These are phyloP conservation scores for Colletotrichum plurivorum DNA, from an alignment of 2,329 filamentous ascomycete species.

Conservation along the genomic window DNA sequence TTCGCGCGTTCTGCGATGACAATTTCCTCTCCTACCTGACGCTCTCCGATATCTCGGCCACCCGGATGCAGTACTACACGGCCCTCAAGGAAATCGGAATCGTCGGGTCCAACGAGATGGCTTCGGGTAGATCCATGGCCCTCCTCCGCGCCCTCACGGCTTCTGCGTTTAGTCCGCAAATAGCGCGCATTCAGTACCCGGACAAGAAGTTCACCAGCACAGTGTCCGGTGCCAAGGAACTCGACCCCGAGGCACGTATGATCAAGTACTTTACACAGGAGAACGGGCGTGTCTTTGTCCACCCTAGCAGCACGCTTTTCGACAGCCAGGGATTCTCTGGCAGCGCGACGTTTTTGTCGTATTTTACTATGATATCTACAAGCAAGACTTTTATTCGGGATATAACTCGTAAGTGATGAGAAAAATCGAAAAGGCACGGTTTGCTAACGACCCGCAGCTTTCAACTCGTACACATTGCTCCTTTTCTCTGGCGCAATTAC, in stretches of 20 bases:
- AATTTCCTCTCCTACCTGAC: conserved; percentile 90
- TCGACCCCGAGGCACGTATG: conserved; percentile 91
- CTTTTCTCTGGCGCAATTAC: conserved; percentile 89
- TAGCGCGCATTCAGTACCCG: conserved; percentile 92
- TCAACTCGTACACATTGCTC: conserved; percentile 90
- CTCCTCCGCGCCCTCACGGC: conserved; percentile 80
- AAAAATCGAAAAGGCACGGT: not conserved
- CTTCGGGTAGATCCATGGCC: conserved; percentile 50
- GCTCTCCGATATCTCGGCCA: conserved; percentile 89
- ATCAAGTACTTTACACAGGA: conserved; percentile 95
- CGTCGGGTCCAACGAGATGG: conserved; percentile 59
- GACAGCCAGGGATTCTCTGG: conserved; percentile 83
- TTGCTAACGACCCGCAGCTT: conserved; percentile 65
- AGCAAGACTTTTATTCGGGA: conserved; percentile 94
- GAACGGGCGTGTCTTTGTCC: conserved; percentile 90
- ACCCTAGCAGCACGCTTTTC: conserved; percentile 90
- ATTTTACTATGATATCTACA: conserved; percentile 93
- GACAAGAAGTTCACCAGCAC: conserved; percentile 95
- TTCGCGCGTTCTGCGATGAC: conserved; percentile 84
- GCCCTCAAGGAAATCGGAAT: conserved; percentile 91
- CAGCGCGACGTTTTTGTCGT: conserved; percentile 84
- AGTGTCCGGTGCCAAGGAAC: conserved; percentile 88
- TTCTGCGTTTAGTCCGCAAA: conserved; percentile 85
- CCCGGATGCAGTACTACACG: conserved; percentile 86
- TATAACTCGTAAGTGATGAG: conserved; percentile 79